These are phyloP conservation scores for Lathyrus aphaca DNA, from an alignment of 306 rosid genomes.

Conservation along the genomic window DNA sequence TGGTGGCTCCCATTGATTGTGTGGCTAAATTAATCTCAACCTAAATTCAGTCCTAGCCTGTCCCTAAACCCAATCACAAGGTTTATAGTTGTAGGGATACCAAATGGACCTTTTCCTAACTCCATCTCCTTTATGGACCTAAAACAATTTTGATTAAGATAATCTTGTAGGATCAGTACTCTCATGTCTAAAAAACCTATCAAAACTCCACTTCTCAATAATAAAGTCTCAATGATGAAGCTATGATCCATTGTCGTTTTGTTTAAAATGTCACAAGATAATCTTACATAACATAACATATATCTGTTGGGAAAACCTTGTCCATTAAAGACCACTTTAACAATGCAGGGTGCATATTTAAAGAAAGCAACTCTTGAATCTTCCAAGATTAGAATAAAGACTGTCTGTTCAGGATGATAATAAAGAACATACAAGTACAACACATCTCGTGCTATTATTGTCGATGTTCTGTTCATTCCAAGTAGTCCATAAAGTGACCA, in stretches of 20 bases:
- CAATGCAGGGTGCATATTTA: constrained; percentile 61
- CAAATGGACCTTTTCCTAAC: constrained; percentile 34
- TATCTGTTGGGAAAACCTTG: constrained; percentile 49
- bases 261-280: constrained; percentile 33
- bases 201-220: constrained; percentile 31
- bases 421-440: constrained; percentile 37
- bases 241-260: constrained; percentile 40
- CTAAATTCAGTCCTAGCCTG: constrained; percentile 45
- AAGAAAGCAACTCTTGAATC: constrained; percentile 69
- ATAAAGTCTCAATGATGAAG: constrained; percentile 35
- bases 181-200: constrained; percentile 28
- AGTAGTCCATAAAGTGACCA: not conserved
- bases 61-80: constrained; percentile 38
- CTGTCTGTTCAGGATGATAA: constrained; percentile 43
- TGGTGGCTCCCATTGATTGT: not conserved
- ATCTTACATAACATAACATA: constrained; percentile 13
- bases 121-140: constrained; percentile 37
- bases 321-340: constrained; percentile 67
- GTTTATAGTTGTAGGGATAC: constrained; percentile 45
- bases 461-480: constrained; percentile 19
- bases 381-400: constrained; percentile 39
- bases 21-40: not conserved
- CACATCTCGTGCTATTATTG: constrained; percentile 7
- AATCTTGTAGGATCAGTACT: constrained; percentile 35
- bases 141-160: constrained; percentile 32